Evolutionary conservation across 345 rosid species (phyloP), one percentile per base, ranked within the genome.

Genomic region (Acer saccharum): DNA sequence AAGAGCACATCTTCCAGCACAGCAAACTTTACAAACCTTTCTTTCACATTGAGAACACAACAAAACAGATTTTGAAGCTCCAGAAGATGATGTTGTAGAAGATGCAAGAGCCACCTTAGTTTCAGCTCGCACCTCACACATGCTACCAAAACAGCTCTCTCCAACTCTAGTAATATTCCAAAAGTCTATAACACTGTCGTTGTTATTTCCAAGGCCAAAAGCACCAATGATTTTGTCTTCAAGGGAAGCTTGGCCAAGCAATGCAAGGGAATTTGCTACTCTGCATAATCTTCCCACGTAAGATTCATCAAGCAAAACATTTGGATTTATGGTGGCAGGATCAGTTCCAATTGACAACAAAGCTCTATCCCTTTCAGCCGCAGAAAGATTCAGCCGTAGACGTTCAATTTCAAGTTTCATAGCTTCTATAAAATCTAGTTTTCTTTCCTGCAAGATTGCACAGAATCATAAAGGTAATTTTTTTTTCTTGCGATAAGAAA

Each of bases 341-440:
- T 96, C 99, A 72, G 81, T 90, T 86, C 99, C 99, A 79, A 91
- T 58, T 68, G 94, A 89, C 83, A 96, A 80, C 43, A 96, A 77
- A 80, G 97, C 94, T 89, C 97, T 96, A 87, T 96, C 97, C 87
- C 99, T 91, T 85, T 94, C 99, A 75, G 98, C 99, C 74, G 97
- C 95, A 67, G 99, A 92, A 72, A 94, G 85, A 90, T 94, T 90
- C 82, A 92, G 89, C 74, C 58, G 88, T 32, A 96, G 90, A 20
- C 99, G 91, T 82, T 94, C 94, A 83, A 96, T 92, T 88, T 96
- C 99, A 73, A 96, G 93, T 84, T 90, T 90, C 94, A 91, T 84
- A 79, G 98, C 91, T 82, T 91, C 94, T 18, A 66, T 71, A 73
- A 88, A 94, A 77, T 89, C 90, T 58, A 94, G 86, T 79, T 86